Evolutionary conservation across 306 rosid genomes (phyloP).

Genomic region (Lablab purpureus): DNA sequence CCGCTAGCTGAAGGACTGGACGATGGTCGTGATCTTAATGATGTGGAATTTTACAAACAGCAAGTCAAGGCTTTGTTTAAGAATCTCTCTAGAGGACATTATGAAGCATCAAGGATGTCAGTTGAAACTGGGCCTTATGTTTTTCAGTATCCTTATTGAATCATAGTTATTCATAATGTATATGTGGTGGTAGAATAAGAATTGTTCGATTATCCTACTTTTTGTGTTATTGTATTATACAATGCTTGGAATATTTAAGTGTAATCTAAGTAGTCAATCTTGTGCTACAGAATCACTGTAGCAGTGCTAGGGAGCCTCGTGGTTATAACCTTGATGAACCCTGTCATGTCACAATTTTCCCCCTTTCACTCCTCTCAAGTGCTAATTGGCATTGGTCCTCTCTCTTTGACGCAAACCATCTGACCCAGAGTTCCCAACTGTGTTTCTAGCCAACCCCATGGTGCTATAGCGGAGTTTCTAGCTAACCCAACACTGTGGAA

Average conservation of each 20-base stretch:
- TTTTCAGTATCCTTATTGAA: conserved; percentile 81
- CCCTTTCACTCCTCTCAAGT: neutral
- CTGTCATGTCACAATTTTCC: neutral
- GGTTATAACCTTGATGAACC: neutral
- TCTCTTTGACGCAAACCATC: neutral
- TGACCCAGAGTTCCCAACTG: neutral
- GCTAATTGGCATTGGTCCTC: neutral
- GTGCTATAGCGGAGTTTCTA: no score
- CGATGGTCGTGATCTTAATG: conserved; percentile 84
- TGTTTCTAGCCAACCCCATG: neutral
- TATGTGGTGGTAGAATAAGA: conserved; percentile 13
- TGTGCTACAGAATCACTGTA: neutral
- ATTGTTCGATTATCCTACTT: conserved; percentile 27
- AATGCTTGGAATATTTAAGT: neutral
- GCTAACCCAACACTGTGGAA: no score
- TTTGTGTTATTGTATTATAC: conserved; percentile 1
- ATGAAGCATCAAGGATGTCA: conserved; percentile 97
- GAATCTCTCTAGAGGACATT: conserved; percentile 86
- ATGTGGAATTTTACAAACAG: conserved; percentile 82
- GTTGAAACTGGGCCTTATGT: conserved; percentile 89
- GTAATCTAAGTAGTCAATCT: neutral
- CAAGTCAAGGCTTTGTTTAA: conserved; percentile 95
- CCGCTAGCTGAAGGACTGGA: conserved; percentile 92
- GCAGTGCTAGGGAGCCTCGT: neutral
- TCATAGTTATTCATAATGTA: conserved; percentile 8